Evolutionary conservation across 345 rosid genomes (phyloP).

Genomic region (Linum tenue): DNA sequence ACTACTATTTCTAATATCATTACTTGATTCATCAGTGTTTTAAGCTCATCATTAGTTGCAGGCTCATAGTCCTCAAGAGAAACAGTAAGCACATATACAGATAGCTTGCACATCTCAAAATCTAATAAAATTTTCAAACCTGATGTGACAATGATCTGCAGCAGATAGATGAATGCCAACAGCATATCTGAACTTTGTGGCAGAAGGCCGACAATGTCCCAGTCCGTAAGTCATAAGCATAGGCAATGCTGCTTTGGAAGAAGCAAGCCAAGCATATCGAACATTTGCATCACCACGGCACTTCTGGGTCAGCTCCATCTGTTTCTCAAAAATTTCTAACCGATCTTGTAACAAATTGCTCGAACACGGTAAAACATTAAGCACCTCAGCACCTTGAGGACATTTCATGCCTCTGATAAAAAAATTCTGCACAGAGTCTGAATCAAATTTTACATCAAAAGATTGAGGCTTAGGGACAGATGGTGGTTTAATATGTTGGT

Average conservation of each 20-base stretch:
- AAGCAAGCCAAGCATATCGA: conserved; percentile 82
- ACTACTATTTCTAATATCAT: too few relatives aligned
- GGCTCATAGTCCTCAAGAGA: too few relatives aligned
- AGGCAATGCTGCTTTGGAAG: conserved; percentile 38
- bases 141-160: conserved; percentile 40
- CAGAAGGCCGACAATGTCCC: conserved; percentile 47
- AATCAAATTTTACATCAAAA: conserved; percentile 28
- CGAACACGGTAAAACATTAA: conserved; percentile 38
- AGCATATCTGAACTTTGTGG: conserved; percentile 48
- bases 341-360: conserved; percentile 40
- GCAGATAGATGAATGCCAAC: conserved; percentile 71
- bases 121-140: conserved; percentile 30
- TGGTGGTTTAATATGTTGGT: conserved; percentile 19
- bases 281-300: conserved; percentile 81
- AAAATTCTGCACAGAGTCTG: conserved; percentile 34
- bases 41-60: too few relatives aligned
- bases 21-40: neutral
- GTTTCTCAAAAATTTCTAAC: conserved; percentile 64
- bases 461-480: conserved; percentile 6
- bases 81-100: too few relatives aligned
- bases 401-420: conserved; percentile 44
- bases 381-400: conserved; percentile 33
- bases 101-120: too few relatives aligned
- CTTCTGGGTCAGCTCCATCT: conserved; percentile 51
- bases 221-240: conserved; percentile 48